These are phyloP conservation scores for Pichia californica DNA, from an alignment of 805 yeast genomes.

Conservation along the genomic window DNA sequence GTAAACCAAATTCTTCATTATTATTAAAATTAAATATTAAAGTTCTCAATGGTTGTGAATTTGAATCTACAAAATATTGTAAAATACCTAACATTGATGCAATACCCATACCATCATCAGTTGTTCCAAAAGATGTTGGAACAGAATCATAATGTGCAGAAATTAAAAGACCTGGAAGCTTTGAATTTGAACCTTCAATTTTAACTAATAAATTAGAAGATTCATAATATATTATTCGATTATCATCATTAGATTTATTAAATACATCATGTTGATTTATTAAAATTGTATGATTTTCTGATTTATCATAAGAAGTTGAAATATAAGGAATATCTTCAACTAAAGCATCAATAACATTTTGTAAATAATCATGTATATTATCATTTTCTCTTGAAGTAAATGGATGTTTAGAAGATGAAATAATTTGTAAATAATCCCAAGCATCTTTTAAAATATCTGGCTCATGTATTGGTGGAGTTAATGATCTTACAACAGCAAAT, in stretches of 20 bases:
- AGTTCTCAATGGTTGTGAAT: slow-evolving; percentile 57
- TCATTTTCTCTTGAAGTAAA: slow-evolving; percentile 74
- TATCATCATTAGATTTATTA: slow-evolving; percentile 34
- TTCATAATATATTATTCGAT: slow-evolving; percentile 67
- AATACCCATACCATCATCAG: slow-evolving; percentile 89
- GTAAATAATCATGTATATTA: slow-evolving; percentile 62
- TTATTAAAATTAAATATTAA: slow-evolving; percentile 81
- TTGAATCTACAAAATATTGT: slow-evolving; percentile 34
- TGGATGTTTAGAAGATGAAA: slow-evolving; percentile 67
- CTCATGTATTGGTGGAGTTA: slow-evolving; percentile 37
- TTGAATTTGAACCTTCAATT: slow-evolving; percentile 54
- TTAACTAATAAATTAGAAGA: slow-evolving; percentile 75
- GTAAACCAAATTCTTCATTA: slow-evolving; percentile 81
- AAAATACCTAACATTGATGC: slow-evolving; percentile 73
- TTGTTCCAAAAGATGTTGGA: slow-evolving; percentile 79
- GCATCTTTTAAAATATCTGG: slow-evolving; percentile 36
- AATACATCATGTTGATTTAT: slow-evolving; percentile 47
- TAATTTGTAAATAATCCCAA: slow-evolving; percentile 69
- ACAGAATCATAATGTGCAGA: slow-evolving; percentile 90
- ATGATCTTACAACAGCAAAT: slow-evolving; percentile 35
- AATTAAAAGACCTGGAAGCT: slow-evolving; percentile 60
- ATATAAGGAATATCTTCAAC: slow-evolving; percentile 2
- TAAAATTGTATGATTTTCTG: slow-evolving; percentile 14
- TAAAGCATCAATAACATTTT: slow-evolving; percentile 14
- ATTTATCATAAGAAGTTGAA: slow-evolving; percentile 5